Base-by-base conservation (phyloP, 495 filamentous ascomycete genomes). In the Penicillium malachiteum region DNA sequence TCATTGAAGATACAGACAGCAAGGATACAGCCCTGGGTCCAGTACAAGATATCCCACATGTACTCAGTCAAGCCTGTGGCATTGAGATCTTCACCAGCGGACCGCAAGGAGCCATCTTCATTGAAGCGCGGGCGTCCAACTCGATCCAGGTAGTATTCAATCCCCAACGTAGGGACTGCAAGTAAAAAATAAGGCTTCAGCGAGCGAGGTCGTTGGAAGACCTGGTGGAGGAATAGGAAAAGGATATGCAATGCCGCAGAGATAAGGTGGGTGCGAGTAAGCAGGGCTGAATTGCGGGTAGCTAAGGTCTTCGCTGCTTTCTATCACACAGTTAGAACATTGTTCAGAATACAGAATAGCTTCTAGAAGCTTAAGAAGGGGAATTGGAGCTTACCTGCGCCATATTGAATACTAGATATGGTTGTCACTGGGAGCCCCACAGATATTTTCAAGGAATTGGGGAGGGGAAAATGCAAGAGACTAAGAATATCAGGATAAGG, bases 41-140 rank as follows among this genome's bases (percentile, higher is more conserved):
- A 92, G 79, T 96, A 97, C 34, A 97, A 76, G 26, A 96, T 80
- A 75, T 98, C 94, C 81, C 93, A 97, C 87, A 97, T 89, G 73
- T 92, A 98, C 72, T 98, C 94, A 7, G 92, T 97, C 71, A 98
- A 74, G 0, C 94, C 94, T 26, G 87, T 83, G 0, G 91, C 90
- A 30, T 89, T 86, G 21, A 98, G 80, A 69, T 97, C 94, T 68
- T 97, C 93, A 14, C 94, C 94, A 0, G 87, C 78, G 12, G 78
- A 82, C 58, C 83, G 84, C 40, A 97, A 74, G 3, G 84, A 83
- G n/a, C 83, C 84, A 63, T 84, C 86, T 11, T 66, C 66, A 48
- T 80, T 80, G 69, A 86, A 91, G 48, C 71, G 82, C 8, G 94
- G 94, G 7, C 94, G 88, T 0, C 89, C 89, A 7, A 90, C 81